These are phyloP conservation scores for Pyrus communis DNA, from an alignment of 306 rosid genomes.

Conservation along the genomic window DNA sequence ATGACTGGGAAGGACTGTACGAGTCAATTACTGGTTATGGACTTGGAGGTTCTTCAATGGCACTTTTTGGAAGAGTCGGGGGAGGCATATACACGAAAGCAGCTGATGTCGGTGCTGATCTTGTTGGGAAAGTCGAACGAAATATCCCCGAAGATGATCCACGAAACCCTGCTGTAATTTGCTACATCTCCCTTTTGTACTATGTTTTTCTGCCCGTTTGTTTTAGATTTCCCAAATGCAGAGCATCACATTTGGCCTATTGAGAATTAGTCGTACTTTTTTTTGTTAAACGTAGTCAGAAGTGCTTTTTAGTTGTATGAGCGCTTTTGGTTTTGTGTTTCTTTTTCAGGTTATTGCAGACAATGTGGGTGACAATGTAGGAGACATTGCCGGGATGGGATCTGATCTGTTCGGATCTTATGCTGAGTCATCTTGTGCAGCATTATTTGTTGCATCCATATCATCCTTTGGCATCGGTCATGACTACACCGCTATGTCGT, in stretches of 20 bases:
- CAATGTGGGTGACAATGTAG: slow-evolving; percentile 70
- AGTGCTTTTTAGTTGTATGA: background rate
- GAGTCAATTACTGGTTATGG: slow-evolving; percentile 72
- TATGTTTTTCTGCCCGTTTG: background rate
- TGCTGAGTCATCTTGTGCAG: slow-evolving; percentile 70
- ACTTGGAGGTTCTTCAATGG: slow-evolving; percentile 77
- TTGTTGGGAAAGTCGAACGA: slow-evolving; percentile 55
- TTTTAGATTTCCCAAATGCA: background rate
- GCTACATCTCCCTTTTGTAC: slow-evolving; percentile 3
- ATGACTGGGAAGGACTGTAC: slow-evolving; percentile 72
- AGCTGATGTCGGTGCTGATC: slow-evolving; percentile 83
- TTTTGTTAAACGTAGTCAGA: background rate
- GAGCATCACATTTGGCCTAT: background rate
- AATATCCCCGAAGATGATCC: slow-evolving; percentile 77
- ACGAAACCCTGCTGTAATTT: slow-evolving; percentile 56
- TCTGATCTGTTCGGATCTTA: slow-evolving; percentile 68
- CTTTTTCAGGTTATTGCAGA: slow-evolving; percentile 63
- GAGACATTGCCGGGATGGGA: slow-evolving; percentile 79
- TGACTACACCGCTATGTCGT: slow-evolving; percentile 67
- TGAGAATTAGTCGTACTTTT: background rate
- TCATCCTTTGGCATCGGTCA: slow-evolving; percentile 54
- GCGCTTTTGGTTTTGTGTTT: background rate
- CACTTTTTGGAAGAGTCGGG: slow-evolving; percentile 70
- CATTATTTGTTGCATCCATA: slow-evolving; percentile 66
- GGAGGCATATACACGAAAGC: slow-evolving; percentile 79